phyloP scores from a whole-genome alignment of 768 basidiomycete species.

The Xerocomellus dryophilus region DNA sequence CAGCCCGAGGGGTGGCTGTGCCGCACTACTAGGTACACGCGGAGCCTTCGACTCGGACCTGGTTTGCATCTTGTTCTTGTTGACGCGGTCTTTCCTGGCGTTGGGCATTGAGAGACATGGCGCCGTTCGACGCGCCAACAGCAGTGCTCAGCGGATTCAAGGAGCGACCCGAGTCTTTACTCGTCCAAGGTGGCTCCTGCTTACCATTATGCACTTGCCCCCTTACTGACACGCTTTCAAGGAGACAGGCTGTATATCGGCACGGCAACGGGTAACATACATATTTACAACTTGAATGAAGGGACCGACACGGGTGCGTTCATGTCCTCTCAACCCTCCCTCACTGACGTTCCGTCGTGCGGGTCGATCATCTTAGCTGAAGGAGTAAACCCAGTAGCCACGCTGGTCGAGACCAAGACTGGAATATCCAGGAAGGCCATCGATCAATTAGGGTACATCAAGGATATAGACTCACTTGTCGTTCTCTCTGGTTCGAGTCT shows the following conservation, averaged over 20 bases:
- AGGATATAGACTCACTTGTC: slow-evolving; percentile 82
- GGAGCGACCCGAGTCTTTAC: slow-evolving; percentile 36
- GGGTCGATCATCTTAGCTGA: slow-evolving; percentile 6
- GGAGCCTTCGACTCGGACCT: background rate
- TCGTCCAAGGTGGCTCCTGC: slow-evolving; percentile 24
- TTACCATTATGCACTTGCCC: background rate
- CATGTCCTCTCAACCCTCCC: slow-evolving; percentile 14
- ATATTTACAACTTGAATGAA: slow-evolving; percentile 48
- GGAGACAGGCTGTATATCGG: slow-evolving; percentile 63
- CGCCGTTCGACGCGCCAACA: slow-evolving; percentile 31
- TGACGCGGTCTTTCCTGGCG: background rate
- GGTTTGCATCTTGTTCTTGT: background rate
- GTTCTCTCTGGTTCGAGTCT: slow-evolving; percentile 69
- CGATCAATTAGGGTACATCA: slow-evolving; percentile 84
- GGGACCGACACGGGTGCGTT: slow-evolving; percentile 39
- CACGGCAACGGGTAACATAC: slow-evolving; percentile 53
- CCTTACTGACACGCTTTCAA: slow-evolving; percentile 21
- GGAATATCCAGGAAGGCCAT: slow-evolving; percentile 64
- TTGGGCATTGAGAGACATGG: slow-evolving; percentile 20
- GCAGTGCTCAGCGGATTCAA: slow-evolving; percentile 33
- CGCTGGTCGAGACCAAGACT: slow-evolving; percentile 65
- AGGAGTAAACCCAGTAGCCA: slow-evolving; percentile 9
- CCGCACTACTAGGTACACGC: too few species aligned
- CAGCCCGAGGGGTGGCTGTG: slow-evolving; percentile 5
- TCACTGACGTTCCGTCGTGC: slow-evolving; percentile 14